phyloP scores from a whole-genome alignment of 1,284 basidiomycete genomes.

The Leccinum fuscescens region DNA sequence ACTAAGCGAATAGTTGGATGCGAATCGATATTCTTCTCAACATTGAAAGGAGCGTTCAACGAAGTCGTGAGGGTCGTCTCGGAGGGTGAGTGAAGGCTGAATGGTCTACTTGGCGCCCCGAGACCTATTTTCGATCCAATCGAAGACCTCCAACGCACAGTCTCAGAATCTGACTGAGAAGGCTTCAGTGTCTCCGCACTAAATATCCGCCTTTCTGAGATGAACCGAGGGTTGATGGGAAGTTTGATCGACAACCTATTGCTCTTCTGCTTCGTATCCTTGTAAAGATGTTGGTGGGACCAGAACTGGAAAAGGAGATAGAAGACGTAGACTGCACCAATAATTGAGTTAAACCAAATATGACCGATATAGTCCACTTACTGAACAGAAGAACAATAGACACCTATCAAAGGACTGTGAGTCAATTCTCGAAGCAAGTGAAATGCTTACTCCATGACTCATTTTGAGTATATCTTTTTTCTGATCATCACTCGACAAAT shows the following conservation, averaged over 20 bases:
- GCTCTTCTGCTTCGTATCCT: conserved; percentile 52
- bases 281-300: conserved; percentile 82
- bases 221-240: conserved; percentile 33
- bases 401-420: conserved; percentile 40
- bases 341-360: conserved; percentile 4
- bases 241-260: conserved; percentile 37
- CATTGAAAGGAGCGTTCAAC: conserved; percentile 2
- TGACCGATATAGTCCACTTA: conserved; percentile 33
- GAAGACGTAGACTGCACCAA: conserved; percentile 57
- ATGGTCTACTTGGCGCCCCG: conserved; percentile 9
- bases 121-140: conserved; percentile 12
- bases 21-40: conserved; percentile 9
- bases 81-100: conserved; percentile 24
- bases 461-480: conserved; percentile 70
- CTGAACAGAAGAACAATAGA: conserved; percentile 70
- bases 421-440: neutral
- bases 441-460: conserved; percentile 73
- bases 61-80: conserved; percentile 27
- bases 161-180: conserved; percentile 27
- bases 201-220: conserved; percentile 28
- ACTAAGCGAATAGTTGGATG: conserved; percentile 28
- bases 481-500: conserved; percentile 36
- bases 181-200: conserved; percentile 19
- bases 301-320: conserved; percentile 87
- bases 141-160: conserved; percentile 14